A percentile compares a stretch with the other conserved stretches of the same genome.
Evolutionary conservation across 495 filamentous ascomycete species (phyloP).

Genomic region (Hypoxylon fragiforme): DNA sequence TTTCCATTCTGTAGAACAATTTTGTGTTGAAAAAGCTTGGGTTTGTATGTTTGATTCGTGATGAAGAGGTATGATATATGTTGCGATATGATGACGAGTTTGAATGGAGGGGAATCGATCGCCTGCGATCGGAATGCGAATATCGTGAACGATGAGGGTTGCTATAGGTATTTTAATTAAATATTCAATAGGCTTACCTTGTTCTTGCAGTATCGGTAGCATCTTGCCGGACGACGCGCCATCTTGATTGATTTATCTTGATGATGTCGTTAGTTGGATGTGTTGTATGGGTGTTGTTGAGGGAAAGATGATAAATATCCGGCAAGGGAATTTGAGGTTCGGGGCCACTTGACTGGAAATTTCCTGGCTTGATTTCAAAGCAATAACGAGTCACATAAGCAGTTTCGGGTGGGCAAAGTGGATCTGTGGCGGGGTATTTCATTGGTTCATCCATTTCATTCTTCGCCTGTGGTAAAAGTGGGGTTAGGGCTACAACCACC

Average conservation of each 20-base stretch:
- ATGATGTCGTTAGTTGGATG: conserved; percentile 46
- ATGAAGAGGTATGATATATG: no score
- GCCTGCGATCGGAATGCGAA: not conserved
- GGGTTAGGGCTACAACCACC: conserved; percentile 48
- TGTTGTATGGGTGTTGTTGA: conserved; percentile 41
- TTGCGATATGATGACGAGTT: conserved; percentile 2
- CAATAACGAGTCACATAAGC: conserved; percentile 38
- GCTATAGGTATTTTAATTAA: not conserved
- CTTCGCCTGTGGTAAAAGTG: conserved; percentile 33
- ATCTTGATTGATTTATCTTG: conserved; percentile 76
- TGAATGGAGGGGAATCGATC: conserved; percentile 5
- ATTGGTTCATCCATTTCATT: conserved; percentile 27
- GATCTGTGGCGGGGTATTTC: conserved; percentile 12
- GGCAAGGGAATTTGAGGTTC: conserved; percentile 34
- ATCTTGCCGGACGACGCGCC: conserved; percentile 97
- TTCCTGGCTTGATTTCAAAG: conserved; percentile 49
- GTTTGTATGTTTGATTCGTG: not conserved
- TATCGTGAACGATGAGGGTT: not conserved
- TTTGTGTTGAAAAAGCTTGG: no score
- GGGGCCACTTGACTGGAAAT: conserved; percentile 25
- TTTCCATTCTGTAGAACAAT: no score
- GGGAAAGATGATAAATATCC: conserved; percentile 40
- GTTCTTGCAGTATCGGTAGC: conserved; percentile 99
- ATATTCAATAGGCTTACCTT: conserved; percentile 67
- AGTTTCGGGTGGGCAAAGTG: conserved; percentile 12